phyloP scores from a whole-genome alignment of 768 basidiomycete species.

The Boletus vermiculosoides region DNA sequence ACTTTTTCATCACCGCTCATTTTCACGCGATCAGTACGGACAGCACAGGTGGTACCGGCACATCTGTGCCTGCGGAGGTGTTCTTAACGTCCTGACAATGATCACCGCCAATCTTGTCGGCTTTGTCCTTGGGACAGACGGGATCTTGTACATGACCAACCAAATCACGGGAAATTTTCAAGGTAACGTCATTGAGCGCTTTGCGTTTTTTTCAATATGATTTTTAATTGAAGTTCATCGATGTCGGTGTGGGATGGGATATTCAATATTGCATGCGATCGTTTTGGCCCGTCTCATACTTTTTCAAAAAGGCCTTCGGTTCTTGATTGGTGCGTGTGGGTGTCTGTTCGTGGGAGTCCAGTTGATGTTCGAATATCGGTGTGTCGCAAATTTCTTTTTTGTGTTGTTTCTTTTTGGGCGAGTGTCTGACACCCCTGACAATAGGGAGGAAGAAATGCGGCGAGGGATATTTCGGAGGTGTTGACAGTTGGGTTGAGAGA shows the following conservation, averaged over 20 bases:
- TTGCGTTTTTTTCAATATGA: not conserved
- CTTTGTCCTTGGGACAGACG: constrained; percentile 88
- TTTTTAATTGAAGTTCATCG: not conserved
- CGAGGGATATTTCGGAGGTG: constrained; percentile 56
- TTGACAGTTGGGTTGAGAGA: constrained; percentile 20
- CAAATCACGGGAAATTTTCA: constrained; percentile 62
- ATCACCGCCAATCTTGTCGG: constrained; percentile 92
- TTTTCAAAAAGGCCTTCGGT: constrained; percentile 53
- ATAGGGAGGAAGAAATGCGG: constrained; percentile 72
- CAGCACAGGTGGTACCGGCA: constrained; percentile 79
- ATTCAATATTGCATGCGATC: not conserved
- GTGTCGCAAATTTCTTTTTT: constrained; percentile 25
- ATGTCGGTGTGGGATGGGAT: not conserved
- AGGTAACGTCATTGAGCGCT: constrained; percentile 43
- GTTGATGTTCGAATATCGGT: constrained; percentile 97
- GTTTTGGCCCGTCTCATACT: not conserved
- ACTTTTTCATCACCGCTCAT: not conserved
- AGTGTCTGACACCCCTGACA: constrained; percentile 2
- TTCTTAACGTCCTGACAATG: constrained; percentile 85
- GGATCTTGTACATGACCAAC: constrained; percentile 60
- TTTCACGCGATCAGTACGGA: constrained; percentile 54
- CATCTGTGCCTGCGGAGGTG: constrained; percentile 76
- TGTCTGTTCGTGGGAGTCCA: constrained; percentile 83
- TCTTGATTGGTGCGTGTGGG: constrained; percentile 55
- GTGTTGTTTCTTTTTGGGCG: not conserved